phyloP scores from a whole-genome alignment of 2,329 filamentous ascomycete genomes.

The Cercospora brassicicola region DNA sequence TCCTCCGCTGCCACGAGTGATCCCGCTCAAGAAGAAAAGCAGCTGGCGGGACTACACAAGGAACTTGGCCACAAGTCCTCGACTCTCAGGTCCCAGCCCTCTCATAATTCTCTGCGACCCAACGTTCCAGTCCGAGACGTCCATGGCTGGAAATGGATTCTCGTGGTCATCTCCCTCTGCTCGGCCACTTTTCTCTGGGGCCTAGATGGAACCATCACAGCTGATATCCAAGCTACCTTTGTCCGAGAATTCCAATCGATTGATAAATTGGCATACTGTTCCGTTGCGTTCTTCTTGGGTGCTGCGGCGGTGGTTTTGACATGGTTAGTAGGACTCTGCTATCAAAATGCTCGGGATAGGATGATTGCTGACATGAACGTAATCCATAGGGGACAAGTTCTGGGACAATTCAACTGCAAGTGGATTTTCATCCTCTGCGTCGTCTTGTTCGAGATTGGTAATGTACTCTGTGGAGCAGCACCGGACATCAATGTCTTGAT shows the following conservation, averaged over 20 bases:
- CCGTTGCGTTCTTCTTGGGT: slow-evolving; percentile 11
- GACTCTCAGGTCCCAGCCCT: slow-evolving; percentile 6
- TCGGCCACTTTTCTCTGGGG: slow-evolving; percentile 13
- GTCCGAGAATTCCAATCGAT: slow-evolving; percentile 5
- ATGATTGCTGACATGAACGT: background rate
- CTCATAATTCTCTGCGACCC: background rate
- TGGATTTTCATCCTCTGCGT: slow-evolving; percentile 9
- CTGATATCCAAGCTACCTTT: slow-evolving; percentile 14
- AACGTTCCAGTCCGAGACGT: slow-evolving; percentile 1
- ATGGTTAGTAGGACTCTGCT: background rate
- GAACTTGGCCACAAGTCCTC: background rate
- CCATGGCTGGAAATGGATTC: slow-evolving; percentile 17
- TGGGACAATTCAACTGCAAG: slow-evolving; percentile 15
- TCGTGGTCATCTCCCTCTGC: slow-evolving; percentile 9
- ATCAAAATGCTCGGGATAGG: background rate
- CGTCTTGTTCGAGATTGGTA: slow-evolving; percentile 35
- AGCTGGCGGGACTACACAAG: background rate
- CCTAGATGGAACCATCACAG: slow-evolving; percentile 15
- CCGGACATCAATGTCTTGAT: slow-evolving; percentile 37
- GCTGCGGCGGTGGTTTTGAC: slow-evolving; percentile 14
- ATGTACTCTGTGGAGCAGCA: slow-evolving; percentile 39
- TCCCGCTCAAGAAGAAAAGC: background rate
- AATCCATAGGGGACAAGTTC: slow-evolving; percentile 8
- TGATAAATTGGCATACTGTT: slow-evolving; percentile 11
- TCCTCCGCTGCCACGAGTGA: background rate